phyloP scores from a whole-genome alignment of 495 filamentous ascomycete genomes.

The Chaetomium tenue region DNA sequence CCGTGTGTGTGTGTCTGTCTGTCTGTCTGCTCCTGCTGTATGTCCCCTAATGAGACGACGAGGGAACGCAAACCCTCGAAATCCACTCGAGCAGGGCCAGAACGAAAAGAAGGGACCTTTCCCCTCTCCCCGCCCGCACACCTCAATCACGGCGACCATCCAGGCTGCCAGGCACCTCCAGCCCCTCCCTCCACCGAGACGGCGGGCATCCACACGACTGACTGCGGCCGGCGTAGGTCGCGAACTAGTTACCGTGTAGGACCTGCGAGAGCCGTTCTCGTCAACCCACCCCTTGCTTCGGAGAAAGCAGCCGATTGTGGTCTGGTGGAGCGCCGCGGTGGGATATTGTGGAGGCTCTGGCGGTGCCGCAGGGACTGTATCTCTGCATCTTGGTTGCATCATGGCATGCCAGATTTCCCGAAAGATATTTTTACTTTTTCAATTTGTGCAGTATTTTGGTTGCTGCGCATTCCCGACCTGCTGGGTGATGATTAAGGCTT shows the following conservation, averaged over 20 bases:
- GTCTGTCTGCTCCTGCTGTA: background rate
- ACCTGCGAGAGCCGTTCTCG: background rate
- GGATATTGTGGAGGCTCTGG: slow-evolving; percentile 34
- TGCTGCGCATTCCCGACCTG: slow-evolving; percentile 33
- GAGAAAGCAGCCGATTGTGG: background rate
- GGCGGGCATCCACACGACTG: slow-evolving; percentile 6
- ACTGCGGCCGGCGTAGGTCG: background rate
- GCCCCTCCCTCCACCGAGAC: slow-evolving; percentile 5
- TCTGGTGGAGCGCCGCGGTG: slow-evolving; percentile 13
- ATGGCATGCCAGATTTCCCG: slow-evolving; percentile 28
- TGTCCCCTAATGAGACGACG: background rate
- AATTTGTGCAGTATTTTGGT: slow-evolving; percentile 28
- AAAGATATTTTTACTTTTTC: slow-evolving; percentile 39
- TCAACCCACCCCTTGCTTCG: background rate
- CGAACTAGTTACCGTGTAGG: background rate
- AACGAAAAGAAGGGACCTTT: background rate
- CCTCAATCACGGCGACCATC: slow-evolving; percentile 4
- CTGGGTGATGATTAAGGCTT: slow-evolving; percentile 26
- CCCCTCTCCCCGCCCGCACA: too few relatives aligned
- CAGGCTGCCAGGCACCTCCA: slow-evolving; percentile 7
- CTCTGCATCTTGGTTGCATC: slow-evolving; percentile 22
- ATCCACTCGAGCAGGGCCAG: background rate
- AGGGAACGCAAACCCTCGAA: background rate
- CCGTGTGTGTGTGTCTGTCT: background rate
- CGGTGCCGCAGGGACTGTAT: slow-evolving; percentile 21